phyloP scores from a whole-genome alignment of 2,329 filamentous ascomycete genomes.

The Metarhizium humberi region DNA sequence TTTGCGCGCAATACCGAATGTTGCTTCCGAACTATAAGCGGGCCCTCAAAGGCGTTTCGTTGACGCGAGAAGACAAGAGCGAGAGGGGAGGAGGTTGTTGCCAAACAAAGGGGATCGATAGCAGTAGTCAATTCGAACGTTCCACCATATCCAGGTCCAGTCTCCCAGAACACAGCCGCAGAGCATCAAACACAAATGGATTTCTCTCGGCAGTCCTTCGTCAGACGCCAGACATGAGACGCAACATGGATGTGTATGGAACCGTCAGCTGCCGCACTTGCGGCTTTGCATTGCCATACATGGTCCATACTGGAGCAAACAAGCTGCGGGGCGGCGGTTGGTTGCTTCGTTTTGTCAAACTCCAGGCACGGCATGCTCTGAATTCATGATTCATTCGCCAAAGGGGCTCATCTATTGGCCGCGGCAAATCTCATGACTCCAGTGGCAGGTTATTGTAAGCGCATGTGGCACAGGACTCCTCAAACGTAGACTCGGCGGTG shows the following conservation, averaged over 20 bases:
- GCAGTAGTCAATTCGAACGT: background rate
- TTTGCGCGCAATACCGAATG: background rate
- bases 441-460: background rate
- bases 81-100: background rate
- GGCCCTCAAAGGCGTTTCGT: background rate
- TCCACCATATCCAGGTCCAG: background rate
- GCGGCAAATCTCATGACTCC: background rate
- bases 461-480: background rate
- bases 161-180: too few species aligned
- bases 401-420: background rate
- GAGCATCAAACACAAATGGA: too few species aligned
- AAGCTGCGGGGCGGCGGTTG: too few species aligned
- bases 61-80: background rate
- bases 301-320: too few species aligned
- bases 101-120: background rate
- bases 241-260: background rate
- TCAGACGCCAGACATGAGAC: too few species aligned
- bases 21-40: too few species aligned
- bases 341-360: too few species aligned
- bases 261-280: background rate
- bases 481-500: slow-evolving; percentile 43
- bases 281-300: background rate
- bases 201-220: background rate
- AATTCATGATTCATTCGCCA: background rate
- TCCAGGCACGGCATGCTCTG: too few species aligned